phyloP scores from a whole-genome alignment of 1,284 basidiomycete genomes.

The Ustilago loliicola region DNA sequence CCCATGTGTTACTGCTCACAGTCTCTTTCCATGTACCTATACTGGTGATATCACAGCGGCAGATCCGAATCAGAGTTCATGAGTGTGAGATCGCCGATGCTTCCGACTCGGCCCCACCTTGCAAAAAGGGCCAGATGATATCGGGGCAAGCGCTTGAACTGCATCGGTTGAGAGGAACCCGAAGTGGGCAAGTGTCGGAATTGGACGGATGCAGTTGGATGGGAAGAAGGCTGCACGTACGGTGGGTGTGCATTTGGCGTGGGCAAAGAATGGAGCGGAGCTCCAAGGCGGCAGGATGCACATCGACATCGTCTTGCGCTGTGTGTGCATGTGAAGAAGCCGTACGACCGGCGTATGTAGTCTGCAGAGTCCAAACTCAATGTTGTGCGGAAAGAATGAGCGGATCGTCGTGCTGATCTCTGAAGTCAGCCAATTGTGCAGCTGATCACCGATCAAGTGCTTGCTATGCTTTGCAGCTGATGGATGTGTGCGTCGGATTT shows the following conservation, averaged over 20 bases:
- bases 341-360: not conserved
- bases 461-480: not conserved
- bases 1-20: no score
- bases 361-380: not conserved
- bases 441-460: not conserved
- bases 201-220: no score
- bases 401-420: not conserved
- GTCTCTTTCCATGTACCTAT: no score
- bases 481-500: not conserved
- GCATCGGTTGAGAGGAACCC: not conserved
- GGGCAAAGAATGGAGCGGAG: conserved; percentile 12
- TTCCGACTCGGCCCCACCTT: not conserved
- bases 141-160: not conserved
- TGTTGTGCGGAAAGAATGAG: not conserved
- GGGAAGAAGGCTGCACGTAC: not conserved
- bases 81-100: not conserved
- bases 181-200: conserved; percentile 1
- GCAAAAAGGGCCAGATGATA: no score
- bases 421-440: not conserved
- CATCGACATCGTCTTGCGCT: conserved; percentile 22
- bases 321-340: not conserved
- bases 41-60: no score
- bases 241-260: not conserved
- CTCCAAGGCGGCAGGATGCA: not conserved
- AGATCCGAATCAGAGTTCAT: no score